Evolutionary conservation across 306 rosid genomes (phyloP).

Genomic region (Fragaria nilgerrensis): DNA sequence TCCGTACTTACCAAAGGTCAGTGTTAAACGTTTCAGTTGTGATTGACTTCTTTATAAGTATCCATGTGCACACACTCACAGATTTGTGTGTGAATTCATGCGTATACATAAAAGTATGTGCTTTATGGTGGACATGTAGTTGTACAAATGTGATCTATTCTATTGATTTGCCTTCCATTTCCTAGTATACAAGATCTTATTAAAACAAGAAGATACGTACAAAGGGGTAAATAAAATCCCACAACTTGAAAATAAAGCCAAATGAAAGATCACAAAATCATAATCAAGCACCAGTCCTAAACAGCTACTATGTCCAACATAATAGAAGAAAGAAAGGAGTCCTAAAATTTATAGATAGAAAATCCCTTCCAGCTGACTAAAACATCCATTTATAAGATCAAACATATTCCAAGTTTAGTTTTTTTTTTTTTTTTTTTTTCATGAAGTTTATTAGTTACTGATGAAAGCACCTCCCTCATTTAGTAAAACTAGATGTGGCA

Average conservation of each 20-base stretch:
- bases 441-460: not conserved
- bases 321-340: not conserved
- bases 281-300: not conserved
- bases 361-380: not conserved
- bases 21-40: slow-evolving; percentile 21
- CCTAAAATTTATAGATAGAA: not conserved
- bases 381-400: not conserved
- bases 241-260: not conserved
- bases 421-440: not conserved
- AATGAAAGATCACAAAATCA: not conserved
- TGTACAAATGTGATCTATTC: not conserved
- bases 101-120: not conserved
- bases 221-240: not conserved
- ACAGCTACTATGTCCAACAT: not conserved
- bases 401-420: not conserved
- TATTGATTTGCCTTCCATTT: not conserved
- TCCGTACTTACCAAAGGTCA: slow-evolving; percentile 95
- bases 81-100: not conserved
- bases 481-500: not conserved
- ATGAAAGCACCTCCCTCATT: not conserved
- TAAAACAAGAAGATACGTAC: not conserved
- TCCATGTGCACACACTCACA: not conserved
- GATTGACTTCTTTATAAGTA: not conserved
- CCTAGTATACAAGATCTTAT: not conserved
- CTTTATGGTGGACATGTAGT: not conserved